A percentile compares a stretch with the other conserved stretches of the same genome.
These are phyloP conservation scores for Termitomyces sp. DNA, from an alignment of 768 basidiomycete species.

Conservation along the genomic window DNA sequence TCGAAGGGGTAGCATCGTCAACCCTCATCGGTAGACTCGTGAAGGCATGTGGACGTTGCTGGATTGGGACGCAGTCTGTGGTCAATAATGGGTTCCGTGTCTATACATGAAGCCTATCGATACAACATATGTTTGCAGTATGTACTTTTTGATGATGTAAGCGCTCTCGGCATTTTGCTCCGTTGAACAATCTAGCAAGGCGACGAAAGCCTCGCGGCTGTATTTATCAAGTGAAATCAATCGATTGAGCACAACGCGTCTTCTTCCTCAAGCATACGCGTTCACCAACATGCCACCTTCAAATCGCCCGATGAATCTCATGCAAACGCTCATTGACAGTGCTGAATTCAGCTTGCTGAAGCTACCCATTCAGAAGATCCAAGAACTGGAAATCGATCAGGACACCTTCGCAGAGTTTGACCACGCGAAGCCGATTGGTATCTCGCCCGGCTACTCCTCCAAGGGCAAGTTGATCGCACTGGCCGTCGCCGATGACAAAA, in stretches of 20 bases:
- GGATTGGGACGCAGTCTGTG: constrained; percentile 15
- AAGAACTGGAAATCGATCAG: constrained; percentile 23
- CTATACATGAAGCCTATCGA: constrained; percentile 1
- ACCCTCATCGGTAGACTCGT: constrained; percentile 33
- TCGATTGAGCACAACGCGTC: not conserved
- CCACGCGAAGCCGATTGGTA: constrained; percentile 40
- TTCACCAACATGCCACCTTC: constrained; percentile 13
- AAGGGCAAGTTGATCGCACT: constrained; percentile 42
- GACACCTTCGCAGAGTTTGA: constrained; percentile 29
- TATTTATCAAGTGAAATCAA: not conserved
- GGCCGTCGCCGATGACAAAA: constrained; percentile 38
- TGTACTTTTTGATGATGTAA: not conserved
- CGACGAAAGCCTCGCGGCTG: not conserved
- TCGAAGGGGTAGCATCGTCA: constrained; percentile 32
- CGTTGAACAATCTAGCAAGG: not conserved
- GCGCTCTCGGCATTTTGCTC: not conserved
- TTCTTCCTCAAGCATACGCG: not conserved
- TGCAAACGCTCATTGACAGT: constrained; percentile 32
- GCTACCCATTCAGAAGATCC: constrained; percentile 22
- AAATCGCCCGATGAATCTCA: constrained; percentile 14
- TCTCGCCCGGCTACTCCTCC: constrained; percentile 47
- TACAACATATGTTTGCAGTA: not conserved
- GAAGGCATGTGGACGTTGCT: constrained; percentile 14
- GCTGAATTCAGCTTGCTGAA: constrained; percentile 21
- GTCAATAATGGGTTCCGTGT: constrained; percentile 11